Conservation (phyloP, 2,329 filamentous ascomycete genomes). For the Daldinia eschscholtzii region DNA sequence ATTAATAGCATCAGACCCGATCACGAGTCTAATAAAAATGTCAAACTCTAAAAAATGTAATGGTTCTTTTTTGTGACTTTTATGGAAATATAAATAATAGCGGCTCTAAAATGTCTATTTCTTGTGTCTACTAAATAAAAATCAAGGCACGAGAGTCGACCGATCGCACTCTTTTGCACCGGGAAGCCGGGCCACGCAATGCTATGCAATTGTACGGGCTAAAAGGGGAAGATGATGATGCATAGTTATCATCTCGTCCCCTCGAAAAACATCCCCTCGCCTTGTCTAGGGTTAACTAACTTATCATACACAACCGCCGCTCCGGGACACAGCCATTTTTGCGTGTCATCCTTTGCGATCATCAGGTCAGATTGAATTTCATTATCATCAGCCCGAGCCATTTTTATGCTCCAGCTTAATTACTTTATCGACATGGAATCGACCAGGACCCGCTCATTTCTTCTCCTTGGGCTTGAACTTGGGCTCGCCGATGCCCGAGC, state of each 20-base stretch:
- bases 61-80: background rate
- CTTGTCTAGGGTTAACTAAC: slow-evolving; percentile 6
- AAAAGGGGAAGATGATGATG: slow-evolving; percentile 3
- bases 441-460: slow-evolving; percentile 55
- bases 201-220: slow-evolving; percentile 30
- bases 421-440: background rate
- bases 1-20: background rate
- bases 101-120: slow-evolving; percentile 24
- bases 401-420: no score
- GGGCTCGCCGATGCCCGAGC: slow-evolving; percentile 85
- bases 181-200: slow-evolving; percentile 27
- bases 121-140: slow-evolving; percentile 24
- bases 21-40: background rate
- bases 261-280: slow-evolving; percentile 16
- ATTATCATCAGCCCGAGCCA: background rate
- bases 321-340: background rate
- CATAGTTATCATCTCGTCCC: slow-evolving; percentile 2
- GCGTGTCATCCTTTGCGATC: background rate
- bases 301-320: slow-evolving; percentile 10
- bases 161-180: slow-evolving; percentile 21
- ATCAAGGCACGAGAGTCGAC: slow-evolving; percentile 17
- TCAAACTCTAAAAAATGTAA: background rate
- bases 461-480: slow-evolving; percentile 79
- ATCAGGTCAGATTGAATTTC: background rate
- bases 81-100: slow-evolving; percentile 2